Evolutionary conservation across 2,329 filamentous ascomycete genomes (phyloP), one percentile per base, ranked within the genome.

Genomic region (Gyromitra esculenta): DNA sequence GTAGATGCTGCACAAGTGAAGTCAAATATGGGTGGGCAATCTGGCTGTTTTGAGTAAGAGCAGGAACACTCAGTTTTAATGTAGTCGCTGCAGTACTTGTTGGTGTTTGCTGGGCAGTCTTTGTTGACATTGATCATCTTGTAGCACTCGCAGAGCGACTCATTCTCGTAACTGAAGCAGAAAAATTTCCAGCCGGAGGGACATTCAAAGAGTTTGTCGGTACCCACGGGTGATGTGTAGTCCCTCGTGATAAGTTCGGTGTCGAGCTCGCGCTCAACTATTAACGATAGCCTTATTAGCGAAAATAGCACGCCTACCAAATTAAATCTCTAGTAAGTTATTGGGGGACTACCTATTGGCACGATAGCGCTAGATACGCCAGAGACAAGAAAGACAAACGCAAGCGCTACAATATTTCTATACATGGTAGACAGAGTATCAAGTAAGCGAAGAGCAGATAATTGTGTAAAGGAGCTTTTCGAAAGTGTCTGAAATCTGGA

Each of bases 31-130:
- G 72, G 72, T 13, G 18, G 65, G 15, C 72, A 75, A 50, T 75
- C 37, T 1, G 72, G 72, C 39, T 75, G 72, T 21, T 75, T 75
- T 1, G 65, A 18, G 50, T 75, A 75, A 25, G 64, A 70, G 31
- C 72, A 75, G 2, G 65, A 71, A 45, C 72, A 75, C 31, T 75
- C 72, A 25, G 65, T 70, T 50, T 63, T 75, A 15, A 75, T 71
- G 39, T 75, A 75, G 59, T 75, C 72, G 59, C 59, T 75, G 59
- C 72, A 75, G 50, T 70, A 71, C 35, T 65, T 75, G 31, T 50
- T 64, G 37, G 72, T 75, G 15, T 52, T 31, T 9, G 18, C 2
- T n/a, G 72, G 65, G 31, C 72, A 75, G 5, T 66, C 62, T 37
- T 43, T 25, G 59, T 37, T 6, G 41, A 15, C 5, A 5, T 50